Percentiles rank a stretch among this genome's conserved stretches.
These are phyloP conservation scores for Exophiala spinifera DNA, from an alignment of 2,329 filamentous ascomycete genomes.

Conservation along the genomic window DNA sequence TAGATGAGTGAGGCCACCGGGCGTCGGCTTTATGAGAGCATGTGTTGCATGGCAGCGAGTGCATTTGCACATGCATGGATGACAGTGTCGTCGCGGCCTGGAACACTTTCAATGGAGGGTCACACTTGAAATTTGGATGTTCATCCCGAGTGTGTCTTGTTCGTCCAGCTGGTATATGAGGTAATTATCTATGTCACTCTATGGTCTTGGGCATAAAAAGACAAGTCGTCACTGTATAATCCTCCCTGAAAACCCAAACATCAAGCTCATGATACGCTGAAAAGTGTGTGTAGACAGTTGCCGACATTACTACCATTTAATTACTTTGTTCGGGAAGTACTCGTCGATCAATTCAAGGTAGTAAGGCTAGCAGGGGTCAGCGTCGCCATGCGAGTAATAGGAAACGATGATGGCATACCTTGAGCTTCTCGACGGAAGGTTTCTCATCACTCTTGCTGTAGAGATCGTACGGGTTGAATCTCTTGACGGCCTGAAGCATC, in stretches of 20 bases:
- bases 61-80: no score
- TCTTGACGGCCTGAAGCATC: conserved; percentile 76
- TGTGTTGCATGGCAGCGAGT: no score
- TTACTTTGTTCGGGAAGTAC: conserved; percentile 65
- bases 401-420: conserved; percentile 46
- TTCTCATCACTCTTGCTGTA: conserved; percentile 88
- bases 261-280: neutral
- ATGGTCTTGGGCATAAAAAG: neutral
- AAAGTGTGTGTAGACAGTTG: neutral
- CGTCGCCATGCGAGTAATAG: neutral
- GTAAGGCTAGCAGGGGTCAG: conserved; percentile 51
- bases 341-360: conserved; percentile 73
- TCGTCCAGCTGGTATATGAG: neutral
- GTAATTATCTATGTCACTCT: neutral
- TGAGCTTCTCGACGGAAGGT: conserved; percentile 72
- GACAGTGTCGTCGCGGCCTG: no score
- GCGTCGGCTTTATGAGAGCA: no score
- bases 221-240: neutral
- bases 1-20: no score
- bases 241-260: neutral
- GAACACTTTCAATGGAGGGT: no score
- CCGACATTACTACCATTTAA: conserved; percentile 60
- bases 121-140: neutral
- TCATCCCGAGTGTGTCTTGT: neutral
- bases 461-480: conserved; percentile 87